phyloP scores from a whole-genome alignment of 1,284 basidiomycete genomes.

The Naganishia cerealis region DNA sequence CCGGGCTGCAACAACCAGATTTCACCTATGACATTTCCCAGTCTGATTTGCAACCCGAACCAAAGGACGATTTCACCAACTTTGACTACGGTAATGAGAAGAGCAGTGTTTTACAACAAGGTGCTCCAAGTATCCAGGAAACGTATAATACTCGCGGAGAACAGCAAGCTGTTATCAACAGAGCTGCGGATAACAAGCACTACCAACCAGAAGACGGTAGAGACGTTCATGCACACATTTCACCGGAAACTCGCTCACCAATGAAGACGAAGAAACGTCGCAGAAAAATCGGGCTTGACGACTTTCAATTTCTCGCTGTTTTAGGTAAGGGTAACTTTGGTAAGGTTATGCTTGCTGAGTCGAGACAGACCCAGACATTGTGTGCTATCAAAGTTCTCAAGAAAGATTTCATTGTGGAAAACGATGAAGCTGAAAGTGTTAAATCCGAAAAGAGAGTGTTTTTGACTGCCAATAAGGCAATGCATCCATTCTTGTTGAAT shows the following conservation, averaged over 20 bases:
- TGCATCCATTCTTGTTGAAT: slow-evolving; percentile 95
- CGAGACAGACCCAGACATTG: slow-evolving; percentile 82
- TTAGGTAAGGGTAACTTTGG: slow-evolving; percentile 99
- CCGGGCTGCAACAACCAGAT: too few relatives aligned
- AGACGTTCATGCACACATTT: too few relatives aligned
- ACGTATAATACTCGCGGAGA: too few relatives aligned
- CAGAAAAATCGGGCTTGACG: slow-evolving; percentile 88
- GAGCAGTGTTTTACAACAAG: too few relatives aligned
- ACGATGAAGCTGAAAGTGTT: slow-evolving; percentile 99
- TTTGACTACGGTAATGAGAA: too few relatives aligned
- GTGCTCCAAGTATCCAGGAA: too few relatives aligned
- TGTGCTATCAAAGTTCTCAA: slow-evolving; percentile 99
- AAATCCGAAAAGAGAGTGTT: slow-evolving; percentile 99
- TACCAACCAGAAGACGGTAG: too few relatives aligned
- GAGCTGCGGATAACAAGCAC: too few relatives aligned
- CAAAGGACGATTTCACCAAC: too few relatives aligned
- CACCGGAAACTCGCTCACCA: slow-evolving; percentile 27
- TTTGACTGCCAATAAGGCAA: slow-evolving; percentile 88
- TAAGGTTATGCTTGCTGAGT: slow-evolving; percentile 99
- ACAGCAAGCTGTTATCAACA: too few relatives aligned
- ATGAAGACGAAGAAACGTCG: slow-evolving; percentile 53
- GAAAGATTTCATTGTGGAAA: slow-evolving; percentile 99
- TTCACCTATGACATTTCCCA: too few relatives aligned
- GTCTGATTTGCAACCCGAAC: too few relatives aligned
- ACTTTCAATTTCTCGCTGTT: slow-evolving; percentile 98